Evolutionary conservation across 768 basidiomycete genomes (phyloP).

Genomic region (Termitomyces sp.): DNA sequence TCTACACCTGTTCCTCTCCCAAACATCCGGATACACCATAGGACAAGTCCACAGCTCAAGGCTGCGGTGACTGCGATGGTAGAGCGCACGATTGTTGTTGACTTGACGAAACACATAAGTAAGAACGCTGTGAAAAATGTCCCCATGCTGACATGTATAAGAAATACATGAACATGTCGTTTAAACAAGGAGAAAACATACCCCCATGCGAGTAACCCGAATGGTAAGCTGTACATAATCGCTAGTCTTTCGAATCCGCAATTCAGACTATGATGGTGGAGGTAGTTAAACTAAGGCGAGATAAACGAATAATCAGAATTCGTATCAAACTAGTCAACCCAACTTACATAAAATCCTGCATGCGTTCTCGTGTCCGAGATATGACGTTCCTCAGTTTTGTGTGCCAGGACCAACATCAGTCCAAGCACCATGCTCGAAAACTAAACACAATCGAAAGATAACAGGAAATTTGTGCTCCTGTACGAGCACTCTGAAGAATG

Average conservation of each 20-base stretch:
- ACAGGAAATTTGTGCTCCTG: conserved; percentile 30
- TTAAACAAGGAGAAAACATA: background rate
- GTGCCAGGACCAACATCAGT: no score
- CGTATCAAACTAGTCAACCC: background rate
- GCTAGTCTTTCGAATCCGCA: background rate
- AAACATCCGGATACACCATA: conserved; percentile 3
- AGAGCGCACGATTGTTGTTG: background rate
- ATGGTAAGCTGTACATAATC: conserved; percentile 7
- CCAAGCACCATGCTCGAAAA: conserved; percentile 28
- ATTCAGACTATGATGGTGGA: background rate
- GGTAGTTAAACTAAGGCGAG: background rate
- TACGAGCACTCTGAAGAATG: conserved; percentile 10
- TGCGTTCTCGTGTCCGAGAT: conserved; percentile 6
- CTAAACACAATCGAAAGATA: conserved; percentile 39
- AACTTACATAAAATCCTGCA: background rate
- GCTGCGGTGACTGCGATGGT: background rate
- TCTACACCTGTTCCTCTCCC: no score
- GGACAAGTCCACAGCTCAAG: background rate
- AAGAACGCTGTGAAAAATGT: background rate
- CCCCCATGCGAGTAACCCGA: conserved; percentile 5
- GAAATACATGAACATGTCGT: background rate
- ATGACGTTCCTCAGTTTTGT: no score
- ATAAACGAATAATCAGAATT: background rate
- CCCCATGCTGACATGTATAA: background rate
- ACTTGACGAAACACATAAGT: background rate